phyloP scores from a whole-genome alignment of 352 stramenopile genomes.

The Globisporangium radiosum region DNA sequence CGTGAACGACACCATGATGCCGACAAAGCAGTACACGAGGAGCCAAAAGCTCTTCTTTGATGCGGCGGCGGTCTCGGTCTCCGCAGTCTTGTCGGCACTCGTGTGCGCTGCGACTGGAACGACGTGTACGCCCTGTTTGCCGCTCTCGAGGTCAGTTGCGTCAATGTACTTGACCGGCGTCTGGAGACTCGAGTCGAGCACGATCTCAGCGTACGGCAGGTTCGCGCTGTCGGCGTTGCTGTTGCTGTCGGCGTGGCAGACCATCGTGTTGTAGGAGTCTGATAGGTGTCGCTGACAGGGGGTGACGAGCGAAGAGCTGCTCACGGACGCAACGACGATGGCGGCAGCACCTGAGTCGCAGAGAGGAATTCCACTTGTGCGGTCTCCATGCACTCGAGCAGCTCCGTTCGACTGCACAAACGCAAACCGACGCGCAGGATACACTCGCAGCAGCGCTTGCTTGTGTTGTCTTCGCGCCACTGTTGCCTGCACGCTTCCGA shows the following conservation, averaged over 20 bases:
- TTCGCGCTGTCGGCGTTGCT: conserved; percentile 18
- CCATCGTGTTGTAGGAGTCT: conserved; percentile 1
- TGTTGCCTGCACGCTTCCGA: too few relatives aligned
- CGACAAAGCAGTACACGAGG: conserved; percentile 68
- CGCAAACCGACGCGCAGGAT: background rate
- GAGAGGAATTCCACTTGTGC: conserved; percentile 17
- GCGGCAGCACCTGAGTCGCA: conserved; percentile 4
- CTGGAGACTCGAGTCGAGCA: conserved; percentile 21
- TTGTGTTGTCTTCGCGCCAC: too few relatives aligned
- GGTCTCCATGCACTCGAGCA: background rate
- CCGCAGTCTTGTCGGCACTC: background rate
- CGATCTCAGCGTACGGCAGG: conserved; percentile 59
- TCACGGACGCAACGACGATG: background rate
- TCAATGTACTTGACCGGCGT: conserved; percentile 27
- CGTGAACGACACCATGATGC: conserved; percentile 82
- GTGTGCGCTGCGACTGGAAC: conserved; percentile 5
- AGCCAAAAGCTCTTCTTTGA: conserved; percentile 50
- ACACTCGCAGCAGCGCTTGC: background rate
- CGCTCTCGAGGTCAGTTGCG: conserved; percentile 22
- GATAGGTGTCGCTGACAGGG: background rate
- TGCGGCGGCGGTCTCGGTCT: conserved; percentile 6
- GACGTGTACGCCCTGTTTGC: conserved; percentile 9
- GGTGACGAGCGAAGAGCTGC: background rate
- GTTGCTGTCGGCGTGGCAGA: conserved; percentile 26
- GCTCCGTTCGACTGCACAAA: background rate